A percentile compares a stretch with the other conserved stretches of the same genome.
phyloP scores from a whole-genome alignment of 2,329 filamentous ascomycete genomes.

The Zopfia rhizophila region DNA sequence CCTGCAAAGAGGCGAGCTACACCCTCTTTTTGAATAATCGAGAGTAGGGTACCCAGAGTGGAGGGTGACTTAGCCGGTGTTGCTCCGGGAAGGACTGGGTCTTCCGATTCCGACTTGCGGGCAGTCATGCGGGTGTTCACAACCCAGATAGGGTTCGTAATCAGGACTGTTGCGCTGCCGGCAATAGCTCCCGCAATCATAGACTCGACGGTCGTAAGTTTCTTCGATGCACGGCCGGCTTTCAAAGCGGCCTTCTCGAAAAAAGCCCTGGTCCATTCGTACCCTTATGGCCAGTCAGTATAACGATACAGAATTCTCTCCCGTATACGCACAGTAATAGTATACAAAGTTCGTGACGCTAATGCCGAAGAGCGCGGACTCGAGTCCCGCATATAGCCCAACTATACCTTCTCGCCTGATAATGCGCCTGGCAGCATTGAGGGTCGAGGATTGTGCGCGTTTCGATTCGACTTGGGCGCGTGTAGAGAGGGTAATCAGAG shows the following conservation, averaged over 20 bases:
- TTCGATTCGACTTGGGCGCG: constrained; percentile 98
- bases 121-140: constrained; percentile 99
- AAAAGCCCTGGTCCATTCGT: constrained; percentile 92
- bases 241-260: constrained; percentile 82
- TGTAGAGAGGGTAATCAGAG: constrained; percentile 95
- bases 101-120: constrained; percentile 69
- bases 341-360: constrained; percentile 99
- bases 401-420: constrained; percentile 89
- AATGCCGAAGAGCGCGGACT: constrained; percentile 96
- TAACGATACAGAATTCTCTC: too few species aligned
- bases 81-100: constrained; percentile 52
- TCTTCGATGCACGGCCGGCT: constrained; percentile 77
- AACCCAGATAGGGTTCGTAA: constrained; percentile 99
- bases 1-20: constrained; percentile 87
- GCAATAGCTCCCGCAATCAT: constrained; percentile 97
- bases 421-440: constrained; percentile 85
- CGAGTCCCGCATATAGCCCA: constrained; percentile 91
- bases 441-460: constrained; percentile 85
- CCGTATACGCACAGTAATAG: constrained; percentile 79
- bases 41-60: constrained; percentile 82
- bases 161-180: constrained; percentile 90
- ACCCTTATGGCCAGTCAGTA: constrained; percentile 64
- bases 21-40: constrained; percentile 85
- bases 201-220: constrained; percentile 89
- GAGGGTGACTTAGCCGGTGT: constrained; percentile 68